phyloP scores from a whole-genome alignment of 1,284 basidiomycete genomes.

The Irpex lacteus region DNA sequence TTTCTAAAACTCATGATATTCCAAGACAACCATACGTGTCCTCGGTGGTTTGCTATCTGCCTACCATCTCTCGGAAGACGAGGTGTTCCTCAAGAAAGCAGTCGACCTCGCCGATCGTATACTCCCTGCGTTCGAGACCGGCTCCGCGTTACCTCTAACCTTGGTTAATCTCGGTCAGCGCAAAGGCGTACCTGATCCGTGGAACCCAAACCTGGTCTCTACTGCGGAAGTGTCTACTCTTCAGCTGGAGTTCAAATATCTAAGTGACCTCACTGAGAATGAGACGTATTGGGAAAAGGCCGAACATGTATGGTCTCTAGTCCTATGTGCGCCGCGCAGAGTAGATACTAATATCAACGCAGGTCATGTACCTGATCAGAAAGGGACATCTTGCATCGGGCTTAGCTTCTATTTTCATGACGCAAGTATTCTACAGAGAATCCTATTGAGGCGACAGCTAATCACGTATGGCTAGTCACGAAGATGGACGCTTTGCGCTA shows the following conservation, averaged over 20 bases:
- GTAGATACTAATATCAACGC: slow-evolving; percentile 8
- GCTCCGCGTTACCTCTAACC: slow-evolving; percentile 79
- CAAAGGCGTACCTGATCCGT: slow-evolving; percentile 62
- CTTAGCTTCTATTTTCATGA: slow-evolving; percentile 83
- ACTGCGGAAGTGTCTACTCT: slow-evolving; percentile 85
- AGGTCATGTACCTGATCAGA: slow-evolving; percentile 77
- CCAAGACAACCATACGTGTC: slow-evolving; percentile 76
- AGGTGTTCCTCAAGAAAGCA: slow-evolving; percentile 73
- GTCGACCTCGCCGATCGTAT: slow-evolving; percentile 83
- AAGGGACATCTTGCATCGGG: slow-evolving; percentile 64
- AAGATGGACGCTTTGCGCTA: slow-evolving; percentile 67
- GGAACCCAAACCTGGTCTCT: slow-evolving; percentile 69
- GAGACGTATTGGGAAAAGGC: slow-evolving; percentile 79
- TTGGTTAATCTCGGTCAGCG: slow-evolving; percentile 73
- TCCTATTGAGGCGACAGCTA: slow-evolving; percentile 6
- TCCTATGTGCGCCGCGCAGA: neutral
- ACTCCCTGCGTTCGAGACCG: slow-evolving; percentile 81
- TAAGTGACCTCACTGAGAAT: slow-evolving; percentile 79
- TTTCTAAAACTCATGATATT: neutral
- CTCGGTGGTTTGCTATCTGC: slow-evolving; percentile 85
- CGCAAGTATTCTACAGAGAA: slow-evolving; percentile 41
- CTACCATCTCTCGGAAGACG: slow-evolving; percentile 69
- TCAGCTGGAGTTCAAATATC: slow-evolving; percentile 89
- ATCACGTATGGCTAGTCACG: slow-evolving; percentile 40
- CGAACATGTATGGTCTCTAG: slow-evolving; percentile 55